These are phyloP conservation scores for Euclidium syriacum DNA, from an alignment of 345 rosid species.

Conservation along the genomic window DNA sequence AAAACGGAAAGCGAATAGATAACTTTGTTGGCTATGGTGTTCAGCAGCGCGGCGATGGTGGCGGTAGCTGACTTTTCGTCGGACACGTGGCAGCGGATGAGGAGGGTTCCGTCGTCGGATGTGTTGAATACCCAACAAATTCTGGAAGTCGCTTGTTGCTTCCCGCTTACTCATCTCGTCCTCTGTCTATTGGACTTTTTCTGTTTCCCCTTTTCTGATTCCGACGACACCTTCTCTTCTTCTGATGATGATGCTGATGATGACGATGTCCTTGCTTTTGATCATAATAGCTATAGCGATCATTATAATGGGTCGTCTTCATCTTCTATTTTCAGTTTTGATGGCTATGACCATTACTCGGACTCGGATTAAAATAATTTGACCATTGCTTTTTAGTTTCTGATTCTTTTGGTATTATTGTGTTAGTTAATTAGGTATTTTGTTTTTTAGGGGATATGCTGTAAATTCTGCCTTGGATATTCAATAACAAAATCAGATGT, in stretches of 20 bases:
- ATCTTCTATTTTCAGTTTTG: conserved; percentile 29
- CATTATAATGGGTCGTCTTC: conserved; percentile 7
- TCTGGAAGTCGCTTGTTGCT: conserved; percentile 55
- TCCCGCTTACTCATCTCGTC: conserved; percentile 58
- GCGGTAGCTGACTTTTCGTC: conserved; percentile 47
- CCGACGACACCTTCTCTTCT: conserved; percentile 26
- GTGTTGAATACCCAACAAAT: conserved; percentile 44
- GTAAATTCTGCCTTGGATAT: background rate
- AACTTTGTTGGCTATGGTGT: conserved; percentile 41
- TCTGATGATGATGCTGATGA: conserved; percentile 6
- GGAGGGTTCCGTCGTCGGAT: conserved; percentile 39
- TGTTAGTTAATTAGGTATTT: background rate
- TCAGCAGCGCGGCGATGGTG: conserved; percentile 38
- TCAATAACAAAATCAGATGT: background rate
- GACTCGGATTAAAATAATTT: conserved; percentile 32
- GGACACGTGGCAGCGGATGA: conserved; percentile 40
- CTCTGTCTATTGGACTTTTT: conserved; percentile 52
- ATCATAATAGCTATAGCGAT: background rate
- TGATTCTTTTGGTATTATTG: conserved; percentile 2
- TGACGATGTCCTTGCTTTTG: conserved; percentile 2
- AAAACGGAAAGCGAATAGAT: background rate
- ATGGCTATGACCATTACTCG: conserved; percentile 28
- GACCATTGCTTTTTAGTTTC: conserved; percentile 1
- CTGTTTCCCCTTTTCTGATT: conserved; percentile 49
- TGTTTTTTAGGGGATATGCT: background rate